These are phyloP conservation scores for Aspergillus versicolor DNA, from an alignment of 2,329 filamentous ascomycete genomes.

Conservation along the genomic window DNA sequence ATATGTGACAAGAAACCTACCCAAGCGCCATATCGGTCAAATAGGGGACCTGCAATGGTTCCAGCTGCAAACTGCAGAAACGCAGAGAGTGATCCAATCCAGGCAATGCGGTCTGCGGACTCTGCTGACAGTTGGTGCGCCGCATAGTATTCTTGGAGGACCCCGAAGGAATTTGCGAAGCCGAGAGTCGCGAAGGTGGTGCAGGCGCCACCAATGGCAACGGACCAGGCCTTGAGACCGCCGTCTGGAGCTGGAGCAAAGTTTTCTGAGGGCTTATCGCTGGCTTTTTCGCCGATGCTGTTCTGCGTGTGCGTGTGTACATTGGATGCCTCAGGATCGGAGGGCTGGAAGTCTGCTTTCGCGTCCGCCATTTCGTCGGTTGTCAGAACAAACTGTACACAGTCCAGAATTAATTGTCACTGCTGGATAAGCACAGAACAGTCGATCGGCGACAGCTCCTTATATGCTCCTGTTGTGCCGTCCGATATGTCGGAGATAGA, in stretches of 20 bases:
- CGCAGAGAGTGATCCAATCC: constrained; percentile 46
- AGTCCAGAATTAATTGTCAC: too few species aligned
- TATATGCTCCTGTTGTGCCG: neutral
- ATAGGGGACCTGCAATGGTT: constrained; percentile 23
- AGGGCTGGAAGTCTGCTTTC: neutral
- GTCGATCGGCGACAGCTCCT: neutral
- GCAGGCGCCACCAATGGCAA: constrained; percentile 22
- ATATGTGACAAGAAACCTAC: constrained; percentile 9
- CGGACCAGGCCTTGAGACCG: constrained; percentile 27
- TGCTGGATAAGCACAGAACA: too few species aligned
- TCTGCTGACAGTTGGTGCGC: constrained; percentile 43
- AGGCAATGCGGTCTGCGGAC: constrained; percentile 43
- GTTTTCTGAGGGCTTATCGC: neutral
- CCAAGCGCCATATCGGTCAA: constrained; percentile 23
- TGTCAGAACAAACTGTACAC: too few species aligned
- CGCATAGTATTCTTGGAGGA: constrained; percentile 50
- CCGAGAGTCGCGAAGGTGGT: constrained; percentile 44
- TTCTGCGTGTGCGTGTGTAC: neutral
- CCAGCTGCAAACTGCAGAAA: constrained; percentile 25
- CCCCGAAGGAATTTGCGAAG: constrained; percentile 47
- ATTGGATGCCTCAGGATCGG: neutral
- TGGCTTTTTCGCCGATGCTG: neutral
- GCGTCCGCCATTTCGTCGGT: neutral
- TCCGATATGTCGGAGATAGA: neutral
- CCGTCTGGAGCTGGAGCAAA: constrained; percentile 26